Base-by-base conservation (phyloP, 257 asterid species). In the Prunella vulgaris region DNA sequence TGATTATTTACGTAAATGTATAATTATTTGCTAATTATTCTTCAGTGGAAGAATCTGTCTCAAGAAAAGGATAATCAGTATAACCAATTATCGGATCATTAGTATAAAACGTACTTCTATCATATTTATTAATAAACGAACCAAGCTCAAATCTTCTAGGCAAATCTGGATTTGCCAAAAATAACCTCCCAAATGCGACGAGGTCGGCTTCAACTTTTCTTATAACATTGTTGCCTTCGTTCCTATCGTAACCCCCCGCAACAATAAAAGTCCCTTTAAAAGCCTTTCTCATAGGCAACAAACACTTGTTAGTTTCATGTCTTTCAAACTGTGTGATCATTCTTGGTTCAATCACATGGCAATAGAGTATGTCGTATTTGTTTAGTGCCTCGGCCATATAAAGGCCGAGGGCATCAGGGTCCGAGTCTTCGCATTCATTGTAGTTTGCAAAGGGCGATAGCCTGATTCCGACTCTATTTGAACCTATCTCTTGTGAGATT, bases 111-210 rank as follows among this genome's bases (percentile, higher is more conserved):
- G 95, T 85, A 72, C 75, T 76, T 74, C 90, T 44, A 4, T 74
- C 70, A 7, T 85, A 86, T 86, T 70, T 77, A 44, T 71, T 85
- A n/a, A 90, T 80, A 25, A 86, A 83, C 0, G 88, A 90, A 51
- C 81, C 82, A 59, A 87, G 38, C 70, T 81, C 82, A 7, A 65
- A 82, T 33, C 95, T 78, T 65, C 51, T 60, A 0, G 86, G 86
- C 38, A 88, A 81, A 72, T 88, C 97, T 0, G 96, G 97, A 53
- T 90, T 90, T 0, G 95, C 88, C 81, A 90, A 77, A 76, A 91
- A 88, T 25, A 75, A 59, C 2, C 93, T 82, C 9, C 97, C 97
- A 22, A 22, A 91, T 0, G 96, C 81, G 13, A 91, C 74, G 80
- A 88, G 64, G 64, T 90, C 97, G 13, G 88, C 80, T 24, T 77